Conservation (phyloP, 2,329 filamentous ascomycete genomes). For the Tolypocladium amazonense region DNA sequence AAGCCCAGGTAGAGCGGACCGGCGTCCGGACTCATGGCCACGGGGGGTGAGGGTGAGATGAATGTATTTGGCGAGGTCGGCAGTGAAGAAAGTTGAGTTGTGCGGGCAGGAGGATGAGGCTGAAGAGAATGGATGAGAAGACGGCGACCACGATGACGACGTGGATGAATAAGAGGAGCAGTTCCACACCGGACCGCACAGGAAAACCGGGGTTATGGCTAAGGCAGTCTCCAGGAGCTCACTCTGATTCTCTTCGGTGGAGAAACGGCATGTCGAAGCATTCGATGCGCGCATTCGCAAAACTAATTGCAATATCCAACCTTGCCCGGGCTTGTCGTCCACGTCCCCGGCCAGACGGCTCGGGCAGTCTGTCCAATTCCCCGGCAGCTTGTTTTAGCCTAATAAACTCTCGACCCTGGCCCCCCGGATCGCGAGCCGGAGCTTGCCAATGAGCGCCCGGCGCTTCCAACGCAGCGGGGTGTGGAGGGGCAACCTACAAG, state of each 20-base stretch:
- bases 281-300: not conserved
- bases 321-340: not conserved
- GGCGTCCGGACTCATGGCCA: slow-evolving; percentile 17
- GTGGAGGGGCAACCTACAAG: not conserved
- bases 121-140: not conserved
- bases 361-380: not conserved
- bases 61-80: not conserved
- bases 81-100: not conserved
- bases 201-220: not conserved
- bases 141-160: not conserved
- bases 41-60: not conserved
- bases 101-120: not conserved
- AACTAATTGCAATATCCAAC: not conserved
- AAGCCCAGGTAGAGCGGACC: slow-evolving; percentile 77
- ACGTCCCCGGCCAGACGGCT: not conserved
- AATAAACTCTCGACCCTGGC: not conserved
- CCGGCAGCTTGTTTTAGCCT: not conserved
- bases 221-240: not conserved
- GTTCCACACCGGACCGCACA: not conserved
- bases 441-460: not conserved
- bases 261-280: not conserved
- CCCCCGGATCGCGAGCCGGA: not conserved
- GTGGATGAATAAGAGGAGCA: not conserved
- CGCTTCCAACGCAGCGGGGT: not conserved
- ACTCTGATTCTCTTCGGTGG: not conserved